A percentile compares a stretch with the other conserved stretches of the same genome.
Conservation (phyloP, 2,329 filamentous ascomycete species). For the Sporothrix variecibatus region DNA sequence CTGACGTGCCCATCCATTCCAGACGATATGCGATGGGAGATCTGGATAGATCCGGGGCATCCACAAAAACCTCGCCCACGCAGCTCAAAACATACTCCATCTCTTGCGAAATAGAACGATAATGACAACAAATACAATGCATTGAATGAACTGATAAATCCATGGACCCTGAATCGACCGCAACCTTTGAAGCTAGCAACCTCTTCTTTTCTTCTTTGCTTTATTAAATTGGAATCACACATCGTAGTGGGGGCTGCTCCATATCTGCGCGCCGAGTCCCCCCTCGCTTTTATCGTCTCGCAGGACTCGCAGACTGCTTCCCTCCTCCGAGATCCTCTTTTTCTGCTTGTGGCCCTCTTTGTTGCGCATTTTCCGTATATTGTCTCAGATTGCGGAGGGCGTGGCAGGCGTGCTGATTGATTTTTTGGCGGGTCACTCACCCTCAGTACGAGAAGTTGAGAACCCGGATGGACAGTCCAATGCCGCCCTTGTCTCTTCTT, state of each 20-base stretch:
- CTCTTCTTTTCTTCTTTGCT: too few species aligned
- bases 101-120: not conserved
- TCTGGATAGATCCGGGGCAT: not conserved
- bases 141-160: not conserved
- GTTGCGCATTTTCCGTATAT: not conserved
- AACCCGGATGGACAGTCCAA: constrained; percentile 21
- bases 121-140: not conserved
- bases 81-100: not conserved
- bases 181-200: too few species aligned
- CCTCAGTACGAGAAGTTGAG: too few species aligned
- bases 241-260: not conserved
- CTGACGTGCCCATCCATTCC: not conserved
- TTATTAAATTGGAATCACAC: not conserved
- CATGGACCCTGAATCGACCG: not conserved
- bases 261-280: not conserved
- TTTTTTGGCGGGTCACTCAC: not conserved
- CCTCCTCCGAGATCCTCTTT: not conserved
- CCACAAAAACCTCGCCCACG: not conserved
- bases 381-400: not conserved
- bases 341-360: not conserved
- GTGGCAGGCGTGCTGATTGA: not conserved
- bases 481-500: not conserved
- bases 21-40: not conserved
- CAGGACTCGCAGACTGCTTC: not conserved
- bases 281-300: not conserved